phyloP scores from a whole-genome alignment of 1,139 yeast species.

The Blastobotrys persicus region DNA sequence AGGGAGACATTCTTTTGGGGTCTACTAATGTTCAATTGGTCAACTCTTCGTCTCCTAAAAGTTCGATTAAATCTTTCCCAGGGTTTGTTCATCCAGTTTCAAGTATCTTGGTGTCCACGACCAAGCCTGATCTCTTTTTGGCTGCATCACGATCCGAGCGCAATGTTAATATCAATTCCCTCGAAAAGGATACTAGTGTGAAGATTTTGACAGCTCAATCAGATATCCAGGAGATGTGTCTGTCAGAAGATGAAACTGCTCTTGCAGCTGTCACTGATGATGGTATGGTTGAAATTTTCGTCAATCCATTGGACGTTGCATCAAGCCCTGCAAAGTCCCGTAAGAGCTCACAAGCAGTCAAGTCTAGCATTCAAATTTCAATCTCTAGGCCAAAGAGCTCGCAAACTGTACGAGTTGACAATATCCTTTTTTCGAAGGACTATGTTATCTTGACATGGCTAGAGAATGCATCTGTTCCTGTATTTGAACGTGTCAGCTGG shows the following conservation, averaged over 20 bases:
- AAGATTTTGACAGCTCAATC: conserved; percentile 67
- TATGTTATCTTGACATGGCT: conserved; percentile 62
- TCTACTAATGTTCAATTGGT: conserved; percentile 62
- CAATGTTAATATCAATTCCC: conserved; percentile 67
- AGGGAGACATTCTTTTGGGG: conserved; percentile 49
- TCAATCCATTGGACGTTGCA: conserved; percentile 45
- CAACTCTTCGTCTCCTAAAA: conserved; percentile 34
- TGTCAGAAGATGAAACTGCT: conserved; percentile 39
- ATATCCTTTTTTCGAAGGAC: conserved; percentile 42
- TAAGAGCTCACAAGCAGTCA: conserved; percentile 31
- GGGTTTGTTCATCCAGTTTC: conserved; percentile 29
- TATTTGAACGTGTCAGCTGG: conserved; percentile 63
- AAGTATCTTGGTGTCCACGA: conserved; percentile 14
- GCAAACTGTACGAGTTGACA: conserved; percentile 44
- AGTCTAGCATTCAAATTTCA: conserved; percentile 26
- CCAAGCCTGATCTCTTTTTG: conserved; percentile 47
- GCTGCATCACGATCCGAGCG: conserved; percentile 77
- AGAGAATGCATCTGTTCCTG: conserved; percentile 65
- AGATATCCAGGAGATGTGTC: conserved; percentile 49
- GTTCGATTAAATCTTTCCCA: conserved; percentile 25
- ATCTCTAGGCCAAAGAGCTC: conserved; percentile 27
- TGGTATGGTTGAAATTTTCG: conserved; percentile 62
- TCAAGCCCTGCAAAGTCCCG: conserved; percentile 24
- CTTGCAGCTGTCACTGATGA: conserved; percentile 63
- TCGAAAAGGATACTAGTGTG: conserved; percentile 40